These are phyloP conservation scores for Starmerella gropengiesseri DNA, from an alignment of 805 yeast species.

Conservation along the genomic window DNA sequence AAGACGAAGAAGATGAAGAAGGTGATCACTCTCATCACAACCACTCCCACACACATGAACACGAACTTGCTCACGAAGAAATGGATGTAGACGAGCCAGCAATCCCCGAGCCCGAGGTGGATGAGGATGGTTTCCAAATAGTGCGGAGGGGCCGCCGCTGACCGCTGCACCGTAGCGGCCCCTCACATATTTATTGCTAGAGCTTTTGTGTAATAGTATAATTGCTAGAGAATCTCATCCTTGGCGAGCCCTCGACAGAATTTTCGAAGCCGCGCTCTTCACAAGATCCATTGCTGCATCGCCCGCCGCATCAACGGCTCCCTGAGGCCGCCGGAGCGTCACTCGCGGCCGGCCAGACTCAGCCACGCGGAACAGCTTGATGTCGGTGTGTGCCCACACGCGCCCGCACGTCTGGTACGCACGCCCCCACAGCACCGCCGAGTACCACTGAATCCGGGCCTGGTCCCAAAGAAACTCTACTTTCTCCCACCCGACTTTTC, in stretches of 20 bases:
- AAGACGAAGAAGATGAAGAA: conserved; percentile 35
- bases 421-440: conserved; percentile 50
- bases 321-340: conserved; percentile 32
- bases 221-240: background rate
- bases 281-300: conserved; percentile 25
- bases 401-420: conserved; percentile 32
- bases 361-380: conserved; percentile 42
- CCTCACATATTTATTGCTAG: background rate
- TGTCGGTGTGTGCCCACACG: conserved; percentile 43
- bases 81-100: conserved; percentile 29
- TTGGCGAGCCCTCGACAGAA: conserved; percentile 20
- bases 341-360: conserved; percentile 25
- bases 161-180: background rate
- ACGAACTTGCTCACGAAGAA: conserved; percentile 34
- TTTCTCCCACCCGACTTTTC: conserved; percentile 31
- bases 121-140: conserved; percentile 89
- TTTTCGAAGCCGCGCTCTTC: conserved; percentile 35
- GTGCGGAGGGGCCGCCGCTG: conserved; percentile 32
- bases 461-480: conserved; percentile 53
- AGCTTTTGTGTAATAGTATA: background rate
- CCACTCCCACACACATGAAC: conserved; percentile 37
- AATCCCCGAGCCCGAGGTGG: conserved; percentile 55
- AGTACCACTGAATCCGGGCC: conserved; percentile 65
- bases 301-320: conserved; percentile 41
- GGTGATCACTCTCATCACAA: conserved; percentile 33